Base-by-base conservation (phyloP, 495 filamentous ascomycete species). In the Podospora fimiseda region DNA sequence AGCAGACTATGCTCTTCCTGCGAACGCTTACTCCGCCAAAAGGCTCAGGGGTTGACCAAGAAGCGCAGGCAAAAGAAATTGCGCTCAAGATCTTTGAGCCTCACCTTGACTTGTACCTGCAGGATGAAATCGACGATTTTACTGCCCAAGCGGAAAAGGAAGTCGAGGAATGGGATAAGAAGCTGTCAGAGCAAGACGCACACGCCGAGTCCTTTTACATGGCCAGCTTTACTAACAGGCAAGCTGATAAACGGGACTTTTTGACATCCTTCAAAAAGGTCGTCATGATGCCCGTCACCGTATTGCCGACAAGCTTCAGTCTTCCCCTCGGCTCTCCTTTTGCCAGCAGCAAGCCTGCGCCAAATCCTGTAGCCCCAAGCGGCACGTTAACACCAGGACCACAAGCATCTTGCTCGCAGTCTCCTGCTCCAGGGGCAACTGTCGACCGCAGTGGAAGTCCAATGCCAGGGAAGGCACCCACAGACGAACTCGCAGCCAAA, bases 211-310 rank as follows among this genome's bases (percentile, higher is more conserved):
- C 89, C 0, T 92, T 94, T 61, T 89, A 90, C 68, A 96, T 96
- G 90, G 87, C 84, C 8, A 95, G 88, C 62, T 80, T 97, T 63
- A 51, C 51, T 20, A 95, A 90, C 55, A 81, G 94, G 22, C 90
- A 96, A 72, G 92, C 88, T 2, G 94, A 93, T 62, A 99, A 99
- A 67, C 83, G 85, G 41, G 94, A 99, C 66, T 99, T 99, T 61
- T 63, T 99, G 58, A 92, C 82, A 15, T 94, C 90, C 1, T 99
- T 99, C 74, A 96, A 90, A 68, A 97, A 99, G 63, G 93, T 99
- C 9, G 89, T 99, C 57, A 95, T 97, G 88, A 90, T 95, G 83
- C 94, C 94, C 19, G 91, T 97, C 23, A 93, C 89, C 44, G 90
- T 91, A 20, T 70, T 97, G 2, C 89, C 89, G 3, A 76, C 63